Evolutionary conservation across 306 rosid genomes (phyloP).

Genomic region (Inga laurina): DNA sequence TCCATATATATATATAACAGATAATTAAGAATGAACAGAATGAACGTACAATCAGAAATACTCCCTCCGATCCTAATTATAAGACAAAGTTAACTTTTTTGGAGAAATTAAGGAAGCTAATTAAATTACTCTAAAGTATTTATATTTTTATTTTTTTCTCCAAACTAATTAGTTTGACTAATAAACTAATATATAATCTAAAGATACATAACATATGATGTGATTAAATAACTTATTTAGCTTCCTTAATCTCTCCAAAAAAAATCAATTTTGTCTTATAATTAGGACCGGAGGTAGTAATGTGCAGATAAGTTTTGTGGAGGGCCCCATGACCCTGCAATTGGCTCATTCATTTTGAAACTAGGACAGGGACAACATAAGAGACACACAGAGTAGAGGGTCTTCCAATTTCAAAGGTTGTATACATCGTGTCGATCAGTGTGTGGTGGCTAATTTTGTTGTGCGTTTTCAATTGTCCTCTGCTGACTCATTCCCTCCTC

Average conservation of each 20-base stretch:
- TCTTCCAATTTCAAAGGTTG: constrained; percentile 7
- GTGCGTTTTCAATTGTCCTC: constrained; percentile 13
- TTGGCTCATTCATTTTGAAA: constrained; percentile 26
- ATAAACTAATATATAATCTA: too few relatives aligned
- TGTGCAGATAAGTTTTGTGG: constrained; percentile 14
- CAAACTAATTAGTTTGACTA: too few relatives aligned
- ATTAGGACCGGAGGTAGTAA: too few relatives aligned
- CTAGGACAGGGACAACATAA: constrained; percentile 7
- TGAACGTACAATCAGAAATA: not conserved
- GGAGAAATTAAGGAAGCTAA: too few relatives aligned
- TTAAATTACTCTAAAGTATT: too few relatives aligned
- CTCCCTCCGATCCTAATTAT: too few relatives aligned
- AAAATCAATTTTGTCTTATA: too few relatives aligned
- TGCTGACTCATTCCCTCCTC: constrained; percentile 23
- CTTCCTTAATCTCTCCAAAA: too few relatives aligned
- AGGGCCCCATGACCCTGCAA: not conserved
- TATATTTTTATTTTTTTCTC: too few relatives aligned
- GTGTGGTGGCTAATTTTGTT: constrained; percentile 11
- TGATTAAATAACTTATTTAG: too few relatives aligned
- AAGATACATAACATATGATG: too few relatives aligned
- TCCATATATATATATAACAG: not conserved
- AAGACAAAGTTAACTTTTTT: too few relatives aligned
- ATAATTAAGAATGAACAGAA: not conserved
- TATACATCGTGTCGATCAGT: not conserved
- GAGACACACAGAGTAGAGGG: not conserved